These are phyloP conservation scores for Neoboletus magnificus DNA, from an alignment of 768 basidiomycete genomes.

Conservation along the genomic window DNA sequence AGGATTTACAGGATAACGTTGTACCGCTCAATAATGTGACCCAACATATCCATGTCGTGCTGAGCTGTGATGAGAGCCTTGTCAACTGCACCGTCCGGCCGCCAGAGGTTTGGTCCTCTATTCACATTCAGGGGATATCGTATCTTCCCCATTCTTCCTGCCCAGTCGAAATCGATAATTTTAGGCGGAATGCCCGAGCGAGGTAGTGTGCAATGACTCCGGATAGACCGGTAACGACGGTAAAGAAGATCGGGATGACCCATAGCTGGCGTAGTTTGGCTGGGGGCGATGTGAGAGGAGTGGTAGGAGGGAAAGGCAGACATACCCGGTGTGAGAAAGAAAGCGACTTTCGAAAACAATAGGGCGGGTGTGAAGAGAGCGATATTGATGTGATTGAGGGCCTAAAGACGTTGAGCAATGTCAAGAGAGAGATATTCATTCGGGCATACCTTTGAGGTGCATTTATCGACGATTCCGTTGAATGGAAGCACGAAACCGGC, in stretches of 20 bases:
- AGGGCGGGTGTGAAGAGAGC: conserved; percentile 87
- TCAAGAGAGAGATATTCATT: neutral
- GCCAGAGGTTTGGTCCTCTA: too few species aligned
- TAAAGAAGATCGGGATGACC: conserved; percentile 85
- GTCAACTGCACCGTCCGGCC: too few species aligned
- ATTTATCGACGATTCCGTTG: conserved; percentile 81
- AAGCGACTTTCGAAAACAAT: conserved; percentile 93
- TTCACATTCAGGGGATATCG: too few species aligned
- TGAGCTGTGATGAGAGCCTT: too few species aligned
- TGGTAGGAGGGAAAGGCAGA: neutral
- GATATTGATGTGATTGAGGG: conserved; percentile 79
- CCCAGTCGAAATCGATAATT: too few species aligned
- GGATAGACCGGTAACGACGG: conserved; percentile 69
- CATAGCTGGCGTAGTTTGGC: conserved; percentile 79
- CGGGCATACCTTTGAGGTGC: conserved; percentile 72
- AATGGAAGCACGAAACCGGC: conserved; percentile 80
- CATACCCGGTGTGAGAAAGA: conserved; percentile 77
- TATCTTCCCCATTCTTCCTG: too few species aligned
- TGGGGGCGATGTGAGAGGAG: conserved; percentile 21
- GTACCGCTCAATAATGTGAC: too few species aligned
- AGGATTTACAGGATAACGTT: too few species aligned
- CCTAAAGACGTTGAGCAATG: conserved; percentile 36
- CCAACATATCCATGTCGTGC: too few species aligned
- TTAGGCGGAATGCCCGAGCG: conserved; percentile 62
- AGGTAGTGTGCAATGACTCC: conserved; percentile 64